Evolutionary conservation across 495 filamentous ascomycete species (phyloP), one percentile per base, ranked within the genome.

Genomic region (Penicillium manginii): DNA sequence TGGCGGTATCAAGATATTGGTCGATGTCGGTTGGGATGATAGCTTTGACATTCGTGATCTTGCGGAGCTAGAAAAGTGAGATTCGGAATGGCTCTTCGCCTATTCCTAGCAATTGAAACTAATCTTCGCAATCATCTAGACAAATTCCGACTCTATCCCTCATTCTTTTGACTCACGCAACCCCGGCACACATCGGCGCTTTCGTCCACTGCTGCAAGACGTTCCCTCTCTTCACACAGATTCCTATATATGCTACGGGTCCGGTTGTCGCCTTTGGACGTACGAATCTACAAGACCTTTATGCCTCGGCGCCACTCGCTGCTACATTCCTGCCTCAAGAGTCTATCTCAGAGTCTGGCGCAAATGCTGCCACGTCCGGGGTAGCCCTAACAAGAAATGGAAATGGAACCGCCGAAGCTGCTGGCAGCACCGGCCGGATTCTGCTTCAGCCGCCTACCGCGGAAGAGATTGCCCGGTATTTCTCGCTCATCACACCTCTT

Each of bases 191-290:
- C 72, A 84, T 99, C 52, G 94, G 90, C 58, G 96, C 94, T 46
- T 97, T 89, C 65, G 94, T 90, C 43, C 93, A 99, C 71, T 97
- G 92, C 80, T 99, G 96, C 84, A 96, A 96, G 72, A 86, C 96
- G 71, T 88, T 97, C 63, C 93, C 96, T 52, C 83, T 88, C 42
- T 98, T 99, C 74, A 88, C 87, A 1, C 86, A 91, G 57, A 92
- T 99, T 57, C 94, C 94, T n/a, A 86, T 96, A 33, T 99, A 98
- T 70, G 94, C 96, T 21, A 99, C 94, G 5, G 86, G 86, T 37
- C 94, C 94, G 11, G 91, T 99, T 50, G 91, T 97, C 60, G 89
- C 93, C 5, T 87, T 98, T 32, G 96, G 94, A 4, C 88, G 93
- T 18, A 96, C 93, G 2, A 81, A 97, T 22, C 76, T 96, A 21